phyloP scores from a whole-genome alignment of 108 stramenopile species.

The Nitzschia sp. region DNA sequence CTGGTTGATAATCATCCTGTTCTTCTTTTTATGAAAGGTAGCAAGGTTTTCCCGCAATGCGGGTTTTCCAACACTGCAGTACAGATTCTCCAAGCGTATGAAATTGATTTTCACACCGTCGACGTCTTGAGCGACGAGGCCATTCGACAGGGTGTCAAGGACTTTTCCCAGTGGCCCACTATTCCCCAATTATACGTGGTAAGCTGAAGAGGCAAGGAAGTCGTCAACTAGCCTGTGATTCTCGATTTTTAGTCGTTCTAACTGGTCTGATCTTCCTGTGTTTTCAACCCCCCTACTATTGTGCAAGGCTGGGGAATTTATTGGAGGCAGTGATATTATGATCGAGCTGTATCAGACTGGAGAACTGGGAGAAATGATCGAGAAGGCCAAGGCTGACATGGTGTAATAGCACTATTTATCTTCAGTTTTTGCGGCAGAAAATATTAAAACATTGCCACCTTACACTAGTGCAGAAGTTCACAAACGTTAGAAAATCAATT shows the following conservation, averaged over 20 bases:
- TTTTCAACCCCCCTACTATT: slow-evolving; percentile 99
- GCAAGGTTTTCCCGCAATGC: slow-evolving; percentile 95
- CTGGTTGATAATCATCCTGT: slow-evolving; percentile 84
- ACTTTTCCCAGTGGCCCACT: slow-evolving; percentile 93
- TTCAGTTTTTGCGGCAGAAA: too few relatives aligned
- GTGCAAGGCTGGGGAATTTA: slow-evolving; percentile 89
- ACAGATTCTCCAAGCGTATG: slow-evolving; percentile 82
- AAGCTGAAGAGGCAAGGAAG: too few relatives aligned
- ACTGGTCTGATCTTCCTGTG: slow-evolving; percentile 64
- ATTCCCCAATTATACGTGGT: slow-evolving; percentile 97
- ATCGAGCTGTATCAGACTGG: slow-evolving; percentile 86
- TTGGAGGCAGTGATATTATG: slow-evolving; percentile 97
- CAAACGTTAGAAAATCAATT: too few relatives aligned
- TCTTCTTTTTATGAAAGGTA: slow-evolving; percentile 97
- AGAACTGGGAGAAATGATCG: slow-evolving; percentile 50
- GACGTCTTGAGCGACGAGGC: slow-evolving; percentile 70
- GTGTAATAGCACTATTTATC: too few relatives aligned
- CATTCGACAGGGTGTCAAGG: slow-evolving; percentile 87
- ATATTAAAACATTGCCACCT: too few relatives aligned
- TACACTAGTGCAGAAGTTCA: too few relatives aligned
- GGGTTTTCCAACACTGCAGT: slow-evolving; percentile 94
- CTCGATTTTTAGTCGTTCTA: too few relatives aligned
- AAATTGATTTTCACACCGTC: slow-evolving; percentile 83
- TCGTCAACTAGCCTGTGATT: too few relatives aligned
- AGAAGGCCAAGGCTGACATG: too few relatives aligned